Evolutionary conservation across 495 filamentous ascomycete genomes (phyloP).

Genomic region (Lasiosphaeria hispida): DNA sequence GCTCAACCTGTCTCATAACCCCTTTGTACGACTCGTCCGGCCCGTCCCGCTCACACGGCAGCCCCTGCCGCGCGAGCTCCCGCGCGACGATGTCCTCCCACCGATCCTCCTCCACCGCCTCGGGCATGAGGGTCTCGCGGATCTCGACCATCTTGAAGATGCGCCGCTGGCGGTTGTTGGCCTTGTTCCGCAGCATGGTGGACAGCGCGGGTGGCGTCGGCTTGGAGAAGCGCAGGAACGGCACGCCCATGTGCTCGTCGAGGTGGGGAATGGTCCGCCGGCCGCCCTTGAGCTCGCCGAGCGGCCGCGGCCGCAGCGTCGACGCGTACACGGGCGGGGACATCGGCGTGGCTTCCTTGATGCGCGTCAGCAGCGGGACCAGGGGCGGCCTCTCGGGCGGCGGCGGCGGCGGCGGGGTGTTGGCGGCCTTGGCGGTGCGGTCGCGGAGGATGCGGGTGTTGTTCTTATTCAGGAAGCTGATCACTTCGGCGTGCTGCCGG

Average conservation of each 20-base stretch:
- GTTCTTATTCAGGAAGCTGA: constrained; percentile 36
- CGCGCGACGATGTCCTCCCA: constrained; percentile 20
- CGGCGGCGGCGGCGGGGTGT: constrained; percentile 17
- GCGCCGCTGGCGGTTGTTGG: constrained; percentile 49
- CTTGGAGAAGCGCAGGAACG: constrained; percentile 69
- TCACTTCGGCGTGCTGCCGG: constrained; percentile 27
- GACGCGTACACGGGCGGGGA: constrained; percentile 41
- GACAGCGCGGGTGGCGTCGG: constrained; percentile 61
- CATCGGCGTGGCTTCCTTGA: constrained; percentile 27
- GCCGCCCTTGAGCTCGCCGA: constrained; percentile 44
- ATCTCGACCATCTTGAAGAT: constrained; percentile 23
- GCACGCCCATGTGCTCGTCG: constrained; percentile 54
- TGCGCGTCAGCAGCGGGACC: constrained; percentile 32
- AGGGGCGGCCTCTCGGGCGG: not conserved
- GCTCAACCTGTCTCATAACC: constrained; percentile 15
- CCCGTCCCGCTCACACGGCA: not conserved
- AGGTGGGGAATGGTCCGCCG: constrained; percentile 60
- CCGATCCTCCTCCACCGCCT: constrained; percentile 4
- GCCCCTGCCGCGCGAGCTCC: not conserved
- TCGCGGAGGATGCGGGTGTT: constrained; percentile 20
- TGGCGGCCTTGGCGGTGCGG: constrained; percentile 1
- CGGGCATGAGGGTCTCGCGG: constrained; percentile 7
- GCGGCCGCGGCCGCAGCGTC: constrained; percentile 44
- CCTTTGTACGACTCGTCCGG: constrained; percentile 3
- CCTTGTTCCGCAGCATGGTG: constrained; percentile 53